Percentiles rank a stretch among this genome's conserved stretches.
Conservation (phyloP, 225 moss, liverwort and hornwort genomes). For the Sphagnum tenellum region DNA sequence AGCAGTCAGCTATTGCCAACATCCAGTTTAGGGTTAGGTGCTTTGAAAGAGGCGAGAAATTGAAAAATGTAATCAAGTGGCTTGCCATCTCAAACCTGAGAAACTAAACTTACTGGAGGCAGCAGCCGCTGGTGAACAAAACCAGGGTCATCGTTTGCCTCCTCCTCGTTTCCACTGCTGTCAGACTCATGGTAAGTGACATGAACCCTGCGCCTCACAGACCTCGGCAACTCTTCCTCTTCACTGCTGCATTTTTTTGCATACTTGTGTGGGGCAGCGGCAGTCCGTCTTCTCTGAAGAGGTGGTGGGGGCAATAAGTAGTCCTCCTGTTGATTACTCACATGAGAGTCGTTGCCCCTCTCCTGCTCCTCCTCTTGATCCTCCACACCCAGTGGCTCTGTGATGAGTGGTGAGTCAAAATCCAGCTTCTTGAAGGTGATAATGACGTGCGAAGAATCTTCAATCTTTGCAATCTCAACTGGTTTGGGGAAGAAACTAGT, state of each 20-base stretch:
- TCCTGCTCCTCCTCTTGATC: background rate
- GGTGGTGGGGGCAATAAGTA: conserved; percentile 19
- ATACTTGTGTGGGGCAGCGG: conserved; percentile 12
- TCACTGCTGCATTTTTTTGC: conserved; percentile 30
- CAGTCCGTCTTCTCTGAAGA: conserved; percentile 31
- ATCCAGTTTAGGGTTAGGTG: no score
- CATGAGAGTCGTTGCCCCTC: conserved; percentile 12
- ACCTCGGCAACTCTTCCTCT: conserved; percentile 21
- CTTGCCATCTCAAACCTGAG: no score
- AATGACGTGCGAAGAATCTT: conserved; percentile 18
- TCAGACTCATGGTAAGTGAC: conserved; percentile 37
- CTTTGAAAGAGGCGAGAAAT: no score
- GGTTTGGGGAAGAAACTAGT: background rate
- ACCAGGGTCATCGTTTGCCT: background rate
- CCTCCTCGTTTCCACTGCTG: conserved; percentile 31
- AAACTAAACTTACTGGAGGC: conserved; percentile 15
- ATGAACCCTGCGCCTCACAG: conserved; percentile 19
- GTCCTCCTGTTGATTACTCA: conserved; percentile 24
- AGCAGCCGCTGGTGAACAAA: conserved; percentile 5
- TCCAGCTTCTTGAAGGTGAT: conserved; percentile 28
- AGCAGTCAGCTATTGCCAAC: background rate
- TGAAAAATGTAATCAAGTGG: no score
- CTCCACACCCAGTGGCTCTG: no score
- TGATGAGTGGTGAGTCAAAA: background rate
- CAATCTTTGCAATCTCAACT: conserved; percentile 24